Conservation (phyloP, 768 basidiomycete species). For the Calocybe cyanea region DNA sequence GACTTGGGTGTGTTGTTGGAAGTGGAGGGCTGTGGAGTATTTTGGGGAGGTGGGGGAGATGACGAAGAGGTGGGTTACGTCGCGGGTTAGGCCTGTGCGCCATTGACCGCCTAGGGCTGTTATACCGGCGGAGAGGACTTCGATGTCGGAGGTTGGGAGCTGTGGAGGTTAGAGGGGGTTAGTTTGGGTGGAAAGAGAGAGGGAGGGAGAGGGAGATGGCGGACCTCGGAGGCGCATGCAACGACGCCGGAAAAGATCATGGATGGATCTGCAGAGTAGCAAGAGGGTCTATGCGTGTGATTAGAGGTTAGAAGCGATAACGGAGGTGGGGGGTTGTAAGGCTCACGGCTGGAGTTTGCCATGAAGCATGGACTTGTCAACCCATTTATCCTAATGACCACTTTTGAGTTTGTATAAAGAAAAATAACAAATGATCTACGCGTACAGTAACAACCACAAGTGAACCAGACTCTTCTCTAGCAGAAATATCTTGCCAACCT, state of each 20-base stretch:
- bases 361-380: conserved; percentile 59
- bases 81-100: conserved; percentile 70
- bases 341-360: conserved; percentile 56
- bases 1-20: conserved; percentile 53
- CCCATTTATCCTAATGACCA: conserved; percentile 66
- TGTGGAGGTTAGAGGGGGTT: conserved; percentile 22
- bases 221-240: conserved; percentile 65
- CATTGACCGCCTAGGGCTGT: conserved; percentile 79
- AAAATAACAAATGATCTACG: no score
- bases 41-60: conserved; percentile 48
- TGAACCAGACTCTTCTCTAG: conserved; percentile 19
- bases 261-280: conserved; percentile 73
- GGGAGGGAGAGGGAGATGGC: conserved; percentile 13
- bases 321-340: neutral
- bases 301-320: neutral
- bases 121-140: conserved; percentile 71
- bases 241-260: conserved; percentile 83
- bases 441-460: conserved; percentile 34
- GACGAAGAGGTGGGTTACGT: conserved; percentile 86
- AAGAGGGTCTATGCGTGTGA: conserved; percentile 36
- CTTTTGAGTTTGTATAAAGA: no score
- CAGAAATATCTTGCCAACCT: conserved; percentile 42
- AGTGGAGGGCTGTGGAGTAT: conserved; percentile 53
- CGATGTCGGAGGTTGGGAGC: conserved; percentile 62
- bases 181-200: neutral